These are phyloP conservation scores for Stachybotrys chlorohalonatus DNA, from an alignment of 2,329 filamentous ascomycete species.

Conservation along the genomic window DNA sequence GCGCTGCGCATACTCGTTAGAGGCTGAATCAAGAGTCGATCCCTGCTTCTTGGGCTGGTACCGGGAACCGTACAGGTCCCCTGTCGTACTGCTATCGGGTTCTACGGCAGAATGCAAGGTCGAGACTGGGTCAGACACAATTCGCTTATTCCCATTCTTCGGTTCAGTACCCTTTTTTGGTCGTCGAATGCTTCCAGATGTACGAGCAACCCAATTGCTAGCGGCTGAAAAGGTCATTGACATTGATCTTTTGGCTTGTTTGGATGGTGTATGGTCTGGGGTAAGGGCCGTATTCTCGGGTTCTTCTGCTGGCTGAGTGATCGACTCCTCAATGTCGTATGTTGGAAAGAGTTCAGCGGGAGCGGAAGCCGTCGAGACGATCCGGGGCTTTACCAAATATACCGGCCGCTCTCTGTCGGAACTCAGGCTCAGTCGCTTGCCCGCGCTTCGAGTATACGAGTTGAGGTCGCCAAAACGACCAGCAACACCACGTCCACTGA, in stretches of 20 bases:
- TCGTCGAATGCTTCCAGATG: constrained; percentile 45
- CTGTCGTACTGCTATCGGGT: constrained; percentile 14
- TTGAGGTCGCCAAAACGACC: constrained; percentile 17
- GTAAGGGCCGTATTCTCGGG: constrained; percentile 10
- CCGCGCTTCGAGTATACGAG: constrained; percentile 11
- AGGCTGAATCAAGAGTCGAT: constrained; percentile 14
- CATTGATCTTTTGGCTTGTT: constrained; percentile 41
- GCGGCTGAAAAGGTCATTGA: constrained; percentile 53
- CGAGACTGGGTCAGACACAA: constrained; percentile 43
- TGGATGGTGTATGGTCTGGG: constrained; percentile 31
- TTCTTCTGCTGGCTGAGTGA: constrained; percentile 5
- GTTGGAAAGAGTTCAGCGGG: constrained; percentile 11
- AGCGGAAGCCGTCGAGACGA: constrained; percentile 19
- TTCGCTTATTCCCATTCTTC: constrained; percentile 34
- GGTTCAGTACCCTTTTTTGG: constrained; percentile 39
- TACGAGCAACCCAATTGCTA: constrained; percentile 45
- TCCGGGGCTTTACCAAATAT: constrained; percentile 26
- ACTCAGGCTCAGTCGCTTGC: constrained; percentile 17
- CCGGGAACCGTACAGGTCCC: constrained; percentile 14
- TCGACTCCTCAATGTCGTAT: constrained; percentile 13
- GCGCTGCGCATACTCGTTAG: constrained; percentile 17
- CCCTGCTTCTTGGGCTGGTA: constrained; percentile 12
- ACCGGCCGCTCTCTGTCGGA: constrained; percentile 14
- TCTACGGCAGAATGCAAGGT: constrained; percentile 19
- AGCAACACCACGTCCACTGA: constrained; percentile 10